Percentiles rank a stretch among this genome's conserved stretches.
Conservation (phyloP, 306 rosid genomes). For the Abrus precatorius region DNA sequence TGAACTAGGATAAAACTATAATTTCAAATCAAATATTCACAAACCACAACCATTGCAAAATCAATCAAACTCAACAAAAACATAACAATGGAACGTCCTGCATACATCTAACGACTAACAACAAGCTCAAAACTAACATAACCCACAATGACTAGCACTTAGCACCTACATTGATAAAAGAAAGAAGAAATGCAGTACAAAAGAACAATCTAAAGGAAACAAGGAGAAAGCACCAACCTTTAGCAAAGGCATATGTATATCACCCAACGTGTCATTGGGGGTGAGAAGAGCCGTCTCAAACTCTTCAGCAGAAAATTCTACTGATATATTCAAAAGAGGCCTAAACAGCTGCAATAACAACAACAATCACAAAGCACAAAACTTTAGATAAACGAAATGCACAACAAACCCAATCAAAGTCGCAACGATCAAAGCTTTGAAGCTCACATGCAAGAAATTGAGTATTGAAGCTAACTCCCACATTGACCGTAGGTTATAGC, state of each 20-base stretch:
- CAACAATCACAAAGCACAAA: not conserved
- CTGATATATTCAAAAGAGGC: constrained; percentile 76
- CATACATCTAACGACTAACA: constrained; percentile 17
- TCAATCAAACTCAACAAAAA: constrained; percentile 16
- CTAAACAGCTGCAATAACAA: constrained; percentile 70
- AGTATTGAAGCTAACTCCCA: constrained; percentile 94
- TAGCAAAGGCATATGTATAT: constrained; percentile 84
- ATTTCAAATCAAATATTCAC: not conserved
- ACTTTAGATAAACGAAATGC: constrained; percentile 41
- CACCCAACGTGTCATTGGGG: constrained; percentile 88
- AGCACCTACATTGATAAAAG: constrained; percentile 40
- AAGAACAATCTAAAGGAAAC: not conserved
- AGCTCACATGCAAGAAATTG: constrained; percentile 90
- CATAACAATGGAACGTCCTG: constrained; percentile 21
- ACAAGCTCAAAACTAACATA: constrained; percentile 28
- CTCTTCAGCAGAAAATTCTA: constrained; percentile 91
- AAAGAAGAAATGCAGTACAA: constrained; percentile 20
- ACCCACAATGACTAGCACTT: not conserved
- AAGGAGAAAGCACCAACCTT: constrained; percentile 74
- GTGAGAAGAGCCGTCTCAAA: constrained; percentile 88
- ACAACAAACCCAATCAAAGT: not conserved
- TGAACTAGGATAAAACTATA: constrained; percentile 36
- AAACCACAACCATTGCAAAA: constrained; percentile 18
- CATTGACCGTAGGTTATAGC: constrained; percentile 88
- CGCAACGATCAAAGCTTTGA: constrained; percentile 48